Evolutionary conservation across 2,329 filamentous ascomycete genomes (phyloP).

Genomic region (Ophiocordyceps australis): DNA sequence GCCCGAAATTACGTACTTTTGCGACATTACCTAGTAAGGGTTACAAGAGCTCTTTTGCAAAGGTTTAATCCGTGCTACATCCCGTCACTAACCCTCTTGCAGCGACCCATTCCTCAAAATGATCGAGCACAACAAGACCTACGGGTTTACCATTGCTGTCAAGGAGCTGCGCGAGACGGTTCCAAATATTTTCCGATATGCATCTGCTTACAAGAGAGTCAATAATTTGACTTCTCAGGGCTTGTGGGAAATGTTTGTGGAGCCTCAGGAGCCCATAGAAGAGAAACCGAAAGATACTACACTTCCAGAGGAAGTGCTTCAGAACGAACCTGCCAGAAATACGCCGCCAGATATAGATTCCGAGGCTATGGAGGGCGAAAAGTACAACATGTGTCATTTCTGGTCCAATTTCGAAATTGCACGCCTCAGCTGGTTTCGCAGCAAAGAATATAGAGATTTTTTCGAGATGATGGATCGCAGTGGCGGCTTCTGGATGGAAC

Average conservation of each 20-base stretch:
- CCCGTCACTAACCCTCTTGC: too few relatives aligned
- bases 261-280: conserved; percentile 48
- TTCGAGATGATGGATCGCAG: conserved; percentile 98
- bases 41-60: not conserved
- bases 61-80: too few relatives aligned
- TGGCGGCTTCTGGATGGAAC: conserved; percentile 97
- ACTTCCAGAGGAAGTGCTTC: conserved; percentile 66
- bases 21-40: conserved; percentile 87
- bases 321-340: conserved; percentile 52
- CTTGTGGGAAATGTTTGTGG: conserved; percentile 97
- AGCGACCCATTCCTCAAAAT: conserved; percentile 93
- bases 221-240: conserved; percentile 85
- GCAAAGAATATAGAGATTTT: conserved; percentile 94
- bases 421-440: conserved; percentile 84
- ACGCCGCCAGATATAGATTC: conserved; percentile 68
- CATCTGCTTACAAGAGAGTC: conserved; percentile 88
- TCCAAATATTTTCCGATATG: conserved; percentile 95
- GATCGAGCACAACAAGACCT: conserved; percentile 89
- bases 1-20: conserved; percentile 99
- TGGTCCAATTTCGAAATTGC: conserved; percentile 99
- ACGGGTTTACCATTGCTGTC: conserved; percentile 96
- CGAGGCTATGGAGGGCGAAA: conserved; percentile 91
- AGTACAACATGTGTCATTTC: conserved; percentile 99
- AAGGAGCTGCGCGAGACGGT: conserved; percentile 97
- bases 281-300: conserved; percentile 44